Evolutionary conservation across 164 flowering plant species (phyloP).

Genomic region (Stephania japonica): DNA sequence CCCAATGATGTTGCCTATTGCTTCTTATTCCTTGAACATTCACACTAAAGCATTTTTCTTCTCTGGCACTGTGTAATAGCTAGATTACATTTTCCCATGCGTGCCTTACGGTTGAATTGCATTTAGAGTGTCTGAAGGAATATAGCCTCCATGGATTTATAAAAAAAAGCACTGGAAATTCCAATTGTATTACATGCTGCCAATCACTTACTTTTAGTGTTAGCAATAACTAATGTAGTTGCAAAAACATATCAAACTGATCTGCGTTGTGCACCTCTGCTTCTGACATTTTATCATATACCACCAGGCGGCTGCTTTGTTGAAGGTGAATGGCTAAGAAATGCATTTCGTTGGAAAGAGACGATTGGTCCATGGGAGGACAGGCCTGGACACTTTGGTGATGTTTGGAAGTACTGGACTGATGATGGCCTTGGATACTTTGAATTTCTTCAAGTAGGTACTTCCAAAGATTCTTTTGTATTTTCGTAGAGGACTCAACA

Average conservation of each 20-base stretch:
- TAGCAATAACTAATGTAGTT: neutral
- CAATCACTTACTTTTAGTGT: neutral
- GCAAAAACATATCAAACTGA: neutral
- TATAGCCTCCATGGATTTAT: neutral
- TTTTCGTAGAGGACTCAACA: conserved; percentile 4
- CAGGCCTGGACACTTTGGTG: conserved; percentile 94
- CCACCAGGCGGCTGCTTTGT: conserved; percentile 82
- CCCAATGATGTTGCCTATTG: neutral
- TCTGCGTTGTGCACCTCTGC: neutral
- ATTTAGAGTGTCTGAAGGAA: neutral
- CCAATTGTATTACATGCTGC: neutral
- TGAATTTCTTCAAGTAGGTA: conserved; percentile 84
- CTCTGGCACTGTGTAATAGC: neutral
- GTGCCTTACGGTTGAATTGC: neutral
- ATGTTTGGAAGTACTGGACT: conserved; percentile 95
- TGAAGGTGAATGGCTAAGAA: conserved; percentile 87
- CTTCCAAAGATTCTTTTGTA: conserved; percentile 6
- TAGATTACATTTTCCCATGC: neutral
- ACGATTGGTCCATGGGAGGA: conserved; percentile 91
- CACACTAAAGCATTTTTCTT: neutral
- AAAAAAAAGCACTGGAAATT: neutral
- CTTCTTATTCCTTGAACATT: neutral
- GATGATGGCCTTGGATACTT: conserved; percentile 93
- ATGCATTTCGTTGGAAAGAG: conserved; percentile 93
- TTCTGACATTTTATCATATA: neutral